Evolutionary conservation across 768 basidiomycete species (phyloP).

Genomic region (Roridomyces roridus): DNA sequence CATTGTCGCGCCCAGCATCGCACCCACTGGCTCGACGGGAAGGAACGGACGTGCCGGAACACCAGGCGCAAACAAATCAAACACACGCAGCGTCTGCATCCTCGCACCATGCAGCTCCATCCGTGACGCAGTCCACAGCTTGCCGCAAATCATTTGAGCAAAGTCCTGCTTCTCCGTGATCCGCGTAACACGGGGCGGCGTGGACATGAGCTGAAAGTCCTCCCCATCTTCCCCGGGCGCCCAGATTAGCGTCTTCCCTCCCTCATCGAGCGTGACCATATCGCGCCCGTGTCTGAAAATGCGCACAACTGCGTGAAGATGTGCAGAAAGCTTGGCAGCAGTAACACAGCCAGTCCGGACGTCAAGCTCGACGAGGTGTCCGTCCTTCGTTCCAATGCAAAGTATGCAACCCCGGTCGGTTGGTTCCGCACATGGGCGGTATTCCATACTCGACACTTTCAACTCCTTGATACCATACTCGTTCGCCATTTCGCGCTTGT

Average conservation of each 20-base stretch:
- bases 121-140: constrained; percentile 83
- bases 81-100: constrained; percentile 80
- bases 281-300: constrained; percentile 74
- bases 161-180: constrained; percentile 86
- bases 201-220: constrained; percentile 53
- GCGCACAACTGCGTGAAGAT: constrained; percentile 68
- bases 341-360: constrained; percentile 62
- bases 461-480: constrained; percentile 58
- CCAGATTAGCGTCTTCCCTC: constrained; percentile 83
- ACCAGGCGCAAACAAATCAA: constrained; percentile 73
- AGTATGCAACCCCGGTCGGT: constrained; percentile 64
- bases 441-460: constrained; percentile 80
- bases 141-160: constrained; percentile 71
- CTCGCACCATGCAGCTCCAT: constrained; percentile 56
- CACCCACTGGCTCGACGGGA: constrained; percentile 76
- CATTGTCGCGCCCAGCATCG: constrained; percentile 82
- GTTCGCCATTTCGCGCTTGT: constrained; percentile 62
- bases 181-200: constrained; percentile 64
- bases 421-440: constrained; percentile 57
- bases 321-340: constrained; percentile 64
- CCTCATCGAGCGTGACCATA: constrained; percentile 87
- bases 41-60: constrained; percentile 58
- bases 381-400: constrained; percentile 94
- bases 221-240: constrained; percentile 47
- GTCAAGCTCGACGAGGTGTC: constrained; percentile 85